A percentile compares a stretch with the other conserved stretches of the same genome.
These are phyloP conservation scores for Vitis hybrid DNA, from an alignment of 177 flowering plant species.

Conservation along the genomic window DNA sequence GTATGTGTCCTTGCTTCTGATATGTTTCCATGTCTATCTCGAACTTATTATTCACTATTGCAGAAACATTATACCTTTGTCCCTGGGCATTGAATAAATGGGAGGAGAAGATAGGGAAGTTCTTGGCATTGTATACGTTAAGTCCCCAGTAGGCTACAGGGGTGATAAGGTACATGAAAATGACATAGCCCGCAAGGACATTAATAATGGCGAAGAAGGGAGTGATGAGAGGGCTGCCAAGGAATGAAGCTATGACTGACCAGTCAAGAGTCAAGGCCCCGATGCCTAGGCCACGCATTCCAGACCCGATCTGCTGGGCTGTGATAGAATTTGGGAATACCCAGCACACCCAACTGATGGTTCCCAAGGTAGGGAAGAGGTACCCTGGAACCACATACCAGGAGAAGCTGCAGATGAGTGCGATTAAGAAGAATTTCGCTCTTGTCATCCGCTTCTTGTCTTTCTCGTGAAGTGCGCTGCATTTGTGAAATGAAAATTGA, in stretches of 20 bases:
- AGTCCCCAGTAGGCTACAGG: conserved; percentile 63
- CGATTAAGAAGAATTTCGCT: conserved; percentile 65
- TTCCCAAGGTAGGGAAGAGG: conserved; percentile 49
- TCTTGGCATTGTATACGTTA: conserved; percentile 49
- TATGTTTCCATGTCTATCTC: conserved; percentile 46
- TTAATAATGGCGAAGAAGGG: conserved; percentile 66
- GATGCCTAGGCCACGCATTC: conserved; percentile 58
- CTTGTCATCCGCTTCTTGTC: conserved; percentile 45
- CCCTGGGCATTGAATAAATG: conserved; percentile 45
- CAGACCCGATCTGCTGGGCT: conserved; percentile 78
- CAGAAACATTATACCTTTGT: conserved; percentile 39
- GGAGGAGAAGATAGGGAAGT: conserved; percentile 56
- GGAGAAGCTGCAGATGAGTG: conserved; percentile 55
- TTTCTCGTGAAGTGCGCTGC: conserved; percentile 58
- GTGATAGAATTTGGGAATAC: conserved; percentile 57
- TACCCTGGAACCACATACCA: conserved; percentile 71
- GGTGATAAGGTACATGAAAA: conserved; percentile 32
- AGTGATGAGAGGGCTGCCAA: conserved; percentile 54
- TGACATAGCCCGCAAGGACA: conserved; percentile 40
- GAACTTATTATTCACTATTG: conserved; percentile 59
- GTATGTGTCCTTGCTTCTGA: conserved; percentile 33
- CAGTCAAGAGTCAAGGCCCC: conserved; percentile 69
- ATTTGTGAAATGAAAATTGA: not conserved
- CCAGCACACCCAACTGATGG: conserved; percentile 70
- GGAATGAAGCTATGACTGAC: conserved; percentile 56